These are phyloP conservation scores for Uncinocarpus reesii DNA, from an alignment of 2,329 filamentous ascomycete genomes.

Conservation along the genomic window DNA sequence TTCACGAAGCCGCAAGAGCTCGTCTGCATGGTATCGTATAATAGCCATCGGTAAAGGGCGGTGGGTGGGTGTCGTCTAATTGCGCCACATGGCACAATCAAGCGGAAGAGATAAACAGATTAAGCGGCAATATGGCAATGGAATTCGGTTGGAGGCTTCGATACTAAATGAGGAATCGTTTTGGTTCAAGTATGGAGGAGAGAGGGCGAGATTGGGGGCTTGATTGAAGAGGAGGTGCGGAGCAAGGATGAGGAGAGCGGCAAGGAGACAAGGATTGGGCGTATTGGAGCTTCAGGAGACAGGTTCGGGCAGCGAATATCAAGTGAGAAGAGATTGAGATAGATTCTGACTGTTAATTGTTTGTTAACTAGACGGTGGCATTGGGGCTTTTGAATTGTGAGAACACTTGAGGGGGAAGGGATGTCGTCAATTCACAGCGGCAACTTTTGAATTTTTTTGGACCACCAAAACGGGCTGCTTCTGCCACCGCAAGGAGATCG, in stretches of 20 bases:
- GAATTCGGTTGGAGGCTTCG: background rate
- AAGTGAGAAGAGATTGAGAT: constrained; percentile 1
- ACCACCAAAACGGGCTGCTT: constrained; percentile 1
- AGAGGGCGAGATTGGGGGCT: background rate
- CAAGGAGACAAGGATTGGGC: background rate
- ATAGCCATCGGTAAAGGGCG: constrained; percentile 28
- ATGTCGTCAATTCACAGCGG: background rate
- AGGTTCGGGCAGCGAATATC: background rate
- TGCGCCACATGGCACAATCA: constrained; percentile 18
- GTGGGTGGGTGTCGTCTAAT: constrained; percentile 17
- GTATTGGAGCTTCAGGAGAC: constrained; percentile 3
- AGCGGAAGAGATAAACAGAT: background rate
- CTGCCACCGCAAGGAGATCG: background rate
- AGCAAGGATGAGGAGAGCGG: constrained; percentile 7
- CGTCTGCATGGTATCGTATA: constrained; percentile 61
- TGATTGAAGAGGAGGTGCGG: constrained; percentile 7
- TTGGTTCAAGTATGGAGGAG: background rate
- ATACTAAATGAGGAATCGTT: background rate
- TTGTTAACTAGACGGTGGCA: background rate
- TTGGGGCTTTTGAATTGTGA: constrained; percentile 3
- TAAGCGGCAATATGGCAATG: too few relatives aligned
- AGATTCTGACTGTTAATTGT: background rate
- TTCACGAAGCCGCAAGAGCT: constrained; percentile 62
- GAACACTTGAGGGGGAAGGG: background rate
- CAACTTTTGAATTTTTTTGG: constrained; percentile 12